These are phyloP conservation scores for California macrophylla DNA, from an alignment of 441 rosid genomes.

Conservation along the genomic window DNA sequence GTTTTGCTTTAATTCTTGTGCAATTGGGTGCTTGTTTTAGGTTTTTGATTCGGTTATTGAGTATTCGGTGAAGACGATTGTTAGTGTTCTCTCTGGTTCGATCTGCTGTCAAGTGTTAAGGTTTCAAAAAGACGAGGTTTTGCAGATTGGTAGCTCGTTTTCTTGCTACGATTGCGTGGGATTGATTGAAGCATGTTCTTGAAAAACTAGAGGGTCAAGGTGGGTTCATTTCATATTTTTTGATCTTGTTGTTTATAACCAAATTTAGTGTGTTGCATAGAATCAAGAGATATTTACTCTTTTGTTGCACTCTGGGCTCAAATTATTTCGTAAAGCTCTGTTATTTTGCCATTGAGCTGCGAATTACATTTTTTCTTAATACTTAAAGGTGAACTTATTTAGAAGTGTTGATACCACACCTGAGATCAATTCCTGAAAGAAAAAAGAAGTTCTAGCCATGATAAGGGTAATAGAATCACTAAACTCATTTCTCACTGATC, in stretches of 20 bases:
- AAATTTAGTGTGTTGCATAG: neutral
- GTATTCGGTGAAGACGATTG: constrained; percentile 43
- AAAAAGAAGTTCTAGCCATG: neutral
- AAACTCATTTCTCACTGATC: neutral
- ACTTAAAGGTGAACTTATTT: neutral
- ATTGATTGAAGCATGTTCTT: constrained; percentile 36
- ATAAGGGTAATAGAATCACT: neutral
- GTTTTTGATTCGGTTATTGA: constrained; percentile 53
- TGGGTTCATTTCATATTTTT: constrained; percentile 17
- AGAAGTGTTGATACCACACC: neutral
- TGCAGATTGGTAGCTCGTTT: constrained; percentile 49
- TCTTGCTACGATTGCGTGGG: constrained; percentile 29
- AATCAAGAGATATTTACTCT: neutral
- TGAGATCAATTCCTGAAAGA: neutral
- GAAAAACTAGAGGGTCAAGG: constrained; percentile 38
- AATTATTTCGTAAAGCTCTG: neutral
- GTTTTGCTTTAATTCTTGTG: neutral
- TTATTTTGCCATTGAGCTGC: neutral
- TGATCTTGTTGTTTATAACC: neutral
- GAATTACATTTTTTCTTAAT: neutral
- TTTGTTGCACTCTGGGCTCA: neutral
- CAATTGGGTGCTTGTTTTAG: constrained; percentile 23
- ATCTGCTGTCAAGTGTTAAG: constrained; percentile 27
- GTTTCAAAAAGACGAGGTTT: constrained; percentile 33
- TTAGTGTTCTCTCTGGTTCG: constrained; percentile 45